phyloP scores from a whole-genome alignment of 176 grass and related monocot species.

The Cocos nucifera region DNA sequence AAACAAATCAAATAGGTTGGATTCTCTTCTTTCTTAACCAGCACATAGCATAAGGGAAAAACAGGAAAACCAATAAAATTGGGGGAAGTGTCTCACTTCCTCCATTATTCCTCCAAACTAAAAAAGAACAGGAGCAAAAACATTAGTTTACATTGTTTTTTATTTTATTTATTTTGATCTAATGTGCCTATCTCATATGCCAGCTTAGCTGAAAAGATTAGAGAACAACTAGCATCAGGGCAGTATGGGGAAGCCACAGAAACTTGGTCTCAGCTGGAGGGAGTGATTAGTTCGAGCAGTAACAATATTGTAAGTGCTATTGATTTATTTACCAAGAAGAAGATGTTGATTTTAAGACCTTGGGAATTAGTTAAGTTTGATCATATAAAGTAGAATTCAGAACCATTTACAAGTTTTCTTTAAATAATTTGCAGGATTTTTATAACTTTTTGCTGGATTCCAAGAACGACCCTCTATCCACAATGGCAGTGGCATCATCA shows the following conservation, averaged over 20 bases:
- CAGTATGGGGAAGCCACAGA: constrained; percentile 38
- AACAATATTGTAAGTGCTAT: constrained; percentile 40
- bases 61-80: no score
- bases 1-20: constrained; percentile 33
- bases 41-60: no score
- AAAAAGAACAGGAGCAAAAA: no score
- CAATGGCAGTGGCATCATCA: neutral
- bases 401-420: no score
- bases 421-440: constrained; percentile 42
- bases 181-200: neutral
- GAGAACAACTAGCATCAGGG: constrained; percentile 21
- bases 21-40: neutral
- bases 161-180: neutral
- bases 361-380: no score
- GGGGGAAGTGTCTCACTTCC: no score
- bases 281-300: constrained; percentile 13
- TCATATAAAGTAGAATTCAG: no score
- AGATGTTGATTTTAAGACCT: no score
- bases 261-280: constrained; percentile 49
- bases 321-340: neutral
- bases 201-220: constrained; percentile 49
- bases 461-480: neutral
- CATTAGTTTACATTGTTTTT: no score
- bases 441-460: constrained; percentile 79
- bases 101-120: no score